Percentiles rank a stretch among this genome's conserved stretches.
Conservation (phyloP, 1,139 yeast species). For the Suhomyces kunorum region DNA sequence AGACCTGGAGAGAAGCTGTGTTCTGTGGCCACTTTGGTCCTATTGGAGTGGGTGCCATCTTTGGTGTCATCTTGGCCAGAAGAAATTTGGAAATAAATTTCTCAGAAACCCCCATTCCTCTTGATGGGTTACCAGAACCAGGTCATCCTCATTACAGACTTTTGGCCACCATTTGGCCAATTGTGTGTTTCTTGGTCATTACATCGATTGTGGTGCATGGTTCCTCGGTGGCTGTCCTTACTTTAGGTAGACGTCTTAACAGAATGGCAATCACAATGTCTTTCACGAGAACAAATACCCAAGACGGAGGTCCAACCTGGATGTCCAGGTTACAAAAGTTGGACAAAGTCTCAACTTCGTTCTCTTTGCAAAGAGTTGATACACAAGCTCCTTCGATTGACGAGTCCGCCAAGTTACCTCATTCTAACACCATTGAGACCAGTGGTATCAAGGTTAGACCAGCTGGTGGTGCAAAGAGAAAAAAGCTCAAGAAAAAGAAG, state of each 20-base stretch:
- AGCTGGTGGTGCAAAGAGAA: slow-evolving; percentile 72
- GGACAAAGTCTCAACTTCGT: slow-evolving; percentile 70
- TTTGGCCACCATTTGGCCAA: slow-evolving; percentile 84
- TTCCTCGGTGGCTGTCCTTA: slow-evolving; percentile 91
- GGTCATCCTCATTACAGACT: slow-evolving; percentile 66
- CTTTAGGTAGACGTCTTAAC: slow-evolving; percentile 85
- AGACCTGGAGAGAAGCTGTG: slow-evolving; percentile 92
- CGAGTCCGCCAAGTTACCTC: slow-evolving; percentile 21
- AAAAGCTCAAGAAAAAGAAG: slow-evolving; percentile 40
- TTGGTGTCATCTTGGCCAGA: slow-evolving; percentile 83
- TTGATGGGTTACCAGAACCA: slow-evolving; percentile 52
- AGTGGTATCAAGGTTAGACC: slow-evolving; percentile 73
- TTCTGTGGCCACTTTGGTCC: slow-evolving; percentile 99
- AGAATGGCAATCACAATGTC: slow-evolving; percentile 93
- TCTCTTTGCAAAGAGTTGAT: slow-evolving; percentile 80
- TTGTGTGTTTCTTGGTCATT: slow-evolving; percentile 79
- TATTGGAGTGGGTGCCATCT: slow-evolving; percentile 95
- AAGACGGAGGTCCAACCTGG: slow-evolving; percentile 70
- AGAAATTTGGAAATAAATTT: slow-evolving; percentile 66
- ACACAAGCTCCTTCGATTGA: slow-evolving; percentile 33
- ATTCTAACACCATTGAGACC: slow-evolving; percentile 53
- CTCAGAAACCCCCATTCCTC: slow-evolving; percentile 62
- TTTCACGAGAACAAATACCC: slow-evolving; percentile 69
- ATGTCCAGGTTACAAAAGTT: slow-evolving; percentile 80
- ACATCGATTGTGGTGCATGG: slow-evolving; percentile 94